These are phyloP conservation scores for Annulohypoxylon nitens DNA, from an alignment of 495 filamentous ascomycete genomes.

Conservation along the genomic window DNA sequence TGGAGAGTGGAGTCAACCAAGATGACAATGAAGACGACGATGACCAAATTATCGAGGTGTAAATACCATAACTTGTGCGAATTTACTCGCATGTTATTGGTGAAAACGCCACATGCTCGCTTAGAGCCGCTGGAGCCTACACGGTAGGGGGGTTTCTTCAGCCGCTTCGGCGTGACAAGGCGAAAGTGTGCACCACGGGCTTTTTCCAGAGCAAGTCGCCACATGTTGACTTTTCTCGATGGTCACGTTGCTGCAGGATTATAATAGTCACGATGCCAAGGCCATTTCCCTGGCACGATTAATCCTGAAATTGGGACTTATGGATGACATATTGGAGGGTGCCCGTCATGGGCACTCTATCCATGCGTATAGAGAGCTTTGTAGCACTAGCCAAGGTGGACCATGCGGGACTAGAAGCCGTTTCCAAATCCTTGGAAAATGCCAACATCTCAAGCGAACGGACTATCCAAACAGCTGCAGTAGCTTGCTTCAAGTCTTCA, in stretches of 20 bases:
- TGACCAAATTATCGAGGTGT: conserved; percentile 61
- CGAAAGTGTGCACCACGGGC: conserved; percentile 8
- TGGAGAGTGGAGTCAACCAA: conserved; percentile 70
- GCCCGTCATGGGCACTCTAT: neutral
- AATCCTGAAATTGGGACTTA: conserved; percentile 14
- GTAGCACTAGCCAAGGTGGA: conserved; percentile 40
- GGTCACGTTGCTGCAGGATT: conserved; percentile 1
- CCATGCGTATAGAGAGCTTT: neutral
- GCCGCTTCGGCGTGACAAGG: conserved; percentile 21
- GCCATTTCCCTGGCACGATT: conserved; percentile 11
- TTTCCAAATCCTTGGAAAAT: conserved; percentile 9
- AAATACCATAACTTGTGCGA: conserved; percentile 28
- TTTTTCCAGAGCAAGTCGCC: conserved; percentile 18
- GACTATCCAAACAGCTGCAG: conserved; percentile 3
- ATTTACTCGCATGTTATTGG: conserved; percentile 20
- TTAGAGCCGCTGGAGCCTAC: conserved; percentile 3
- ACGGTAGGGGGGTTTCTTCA: conserved; percentile 5
- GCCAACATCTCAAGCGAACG: conserved; percentile 9
- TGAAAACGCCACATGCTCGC: conserved; percentile 6
- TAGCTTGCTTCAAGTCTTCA: conserved; percentile 13
- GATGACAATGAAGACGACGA: conserved; percentile 66
- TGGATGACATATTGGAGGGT: conserved; percentile 25
- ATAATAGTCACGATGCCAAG: conserved; percentile 7
- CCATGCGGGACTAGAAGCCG: conserved; percentile 22
- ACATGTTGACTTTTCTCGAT: conserved; percentile 7